Evolutionary conservation across 2,329 filamentous ascomycete species (phyloP).

Genomic region (Arthrobotrys sinensis): DNA sequence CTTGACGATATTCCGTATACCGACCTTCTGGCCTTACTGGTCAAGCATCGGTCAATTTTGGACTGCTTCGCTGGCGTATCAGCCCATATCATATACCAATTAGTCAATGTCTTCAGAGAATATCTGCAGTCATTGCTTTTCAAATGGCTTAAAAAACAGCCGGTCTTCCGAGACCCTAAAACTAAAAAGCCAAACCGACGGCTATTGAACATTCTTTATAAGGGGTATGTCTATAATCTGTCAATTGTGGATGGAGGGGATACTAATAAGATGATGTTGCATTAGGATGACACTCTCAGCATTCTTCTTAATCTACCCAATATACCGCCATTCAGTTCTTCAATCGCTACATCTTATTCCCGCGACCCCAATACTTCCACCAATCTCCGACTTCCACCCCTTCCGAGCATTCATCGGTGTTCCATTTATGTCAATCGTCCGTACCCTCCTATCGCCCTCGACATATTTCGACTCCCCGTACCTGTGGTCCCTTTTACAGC

Average conservation of each 20-base stretch:
- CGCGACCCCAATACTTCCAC: conserved; percentile 63
- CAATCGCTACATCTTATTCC: conserved; percentile 64
- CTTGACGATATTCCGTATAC: conserved; percentile 49
- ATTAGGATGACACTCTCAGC: conserved; percentile 63
- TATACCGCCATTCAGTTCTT: conserved; percentile 64
- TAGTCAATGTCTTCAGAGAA: conserved; percentile 63
- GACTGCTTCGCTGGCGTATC: conserved; percentile 64
- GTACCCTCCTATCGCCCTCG: conserved; percentile 58
- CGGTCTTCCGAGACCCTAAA: conserved; percentile 62
- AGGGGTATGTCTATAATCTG: conserved; percentile 31
- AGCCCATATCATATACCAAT: conserved; percentile 64
- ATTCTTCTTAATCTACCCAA: conserved; percentile 64
- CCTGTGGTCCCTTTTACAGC: conserved; percentile 57
- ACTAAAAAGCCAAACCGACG: conserved; percentile 62
- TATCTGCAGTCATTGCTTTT: conserved; percentile 62
- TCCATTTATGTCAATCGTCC: conserved; percentile 43
- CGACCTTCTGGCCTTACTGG: conserved; percentile 28
- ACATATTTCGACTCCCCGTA: conserved; percentile 59
- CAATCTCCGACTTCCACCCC: conserved; percentile 61
- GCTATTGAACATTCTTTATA: conserved; percentile 57
- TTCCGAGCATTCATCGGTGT: conserved; percentile 62
- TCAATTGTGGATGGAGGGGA: neutral
- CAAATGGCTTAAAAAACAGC: conserved; percentile 61
- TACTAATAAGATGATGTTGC: conserved; percentile 13
- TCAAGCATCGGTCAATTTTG: conserved; percentile 50